These are phyloP conservation scores for Alternaria novae-zelandiae DNA, from an alignment of 2,329 filamentous ascomycete genomes.

Conservation along the genomic window DNA sequence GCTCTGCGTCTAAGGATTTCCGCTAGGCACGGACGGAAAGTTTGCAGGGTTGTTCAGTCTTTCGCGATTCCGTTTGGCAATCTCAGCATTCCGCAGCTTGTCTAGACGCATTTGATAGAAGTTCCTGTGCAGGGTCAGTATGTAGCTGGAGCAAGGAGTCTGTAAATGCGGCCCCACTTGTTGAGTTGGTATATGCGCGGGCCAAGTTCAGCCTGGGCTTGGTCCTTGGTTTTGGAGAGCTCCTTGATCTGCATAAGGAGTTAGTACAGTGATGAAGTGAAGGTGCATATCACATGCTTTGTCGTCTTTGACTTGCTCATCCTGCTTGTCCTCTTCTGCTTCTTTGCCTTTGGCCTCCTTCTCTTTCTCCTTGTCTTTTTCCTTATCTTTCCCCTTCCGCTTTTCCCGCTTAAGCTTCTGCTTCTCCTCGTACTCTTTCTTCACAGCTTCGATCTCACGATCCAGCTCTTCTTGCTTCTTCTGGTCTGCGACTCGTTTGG, in stretches of 20 bases:
- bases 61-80: slow-evolving; percentile 81
- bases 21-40: slow-evolving; percentile 85
- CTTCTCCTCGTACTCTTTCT: slow-evolving; percentile 57
- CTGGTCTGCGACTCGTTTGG: slow-evolving; percentile 62
- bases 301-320: slow-evolving; percentile 67
- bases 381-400: slow-evolving; percentile 54
- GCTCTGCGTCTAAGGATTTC: slow-evolving; percentile 41
- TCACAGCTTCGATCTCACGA: slow-evolving; percentile 56
- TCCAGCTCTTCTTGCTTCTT: slow-evolving; percentile 60
- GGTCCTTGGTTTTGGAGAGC: slow-evolving; percentile 55
- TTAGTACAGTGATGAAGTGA: slow-evolving; percentile 7
- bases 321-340: slow-evolving; percentile 67
- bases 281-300: slow-evolving; percentile 53
- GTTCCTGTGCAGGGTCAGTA: slow-evolving; percentile 57
- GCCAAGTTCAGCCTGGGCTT: slow-evolving; percentile 64
- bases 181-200: slow-evolving; percentile 84
- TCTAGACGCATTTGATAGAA: slow-evolving; percentile 88
- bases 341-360: slow-evolving; percentile 63
- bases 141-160: not conserved
- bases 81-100: slow-evolving; percentile 77
- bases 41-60: slow-evolving; percentile 76
- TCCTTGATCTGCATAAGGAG: slow-evolving; percentile 50
- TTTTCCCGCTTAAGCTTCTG: slow-evolving; percentile 65
- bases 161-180: slow-evolving; percentile 61
- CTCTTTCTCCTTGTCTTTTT: slow-evolving; percentile 69